Base-by-base conservation (phyloP, 164 flowering plant genomes). In the Vitis labrusca region DNA sequence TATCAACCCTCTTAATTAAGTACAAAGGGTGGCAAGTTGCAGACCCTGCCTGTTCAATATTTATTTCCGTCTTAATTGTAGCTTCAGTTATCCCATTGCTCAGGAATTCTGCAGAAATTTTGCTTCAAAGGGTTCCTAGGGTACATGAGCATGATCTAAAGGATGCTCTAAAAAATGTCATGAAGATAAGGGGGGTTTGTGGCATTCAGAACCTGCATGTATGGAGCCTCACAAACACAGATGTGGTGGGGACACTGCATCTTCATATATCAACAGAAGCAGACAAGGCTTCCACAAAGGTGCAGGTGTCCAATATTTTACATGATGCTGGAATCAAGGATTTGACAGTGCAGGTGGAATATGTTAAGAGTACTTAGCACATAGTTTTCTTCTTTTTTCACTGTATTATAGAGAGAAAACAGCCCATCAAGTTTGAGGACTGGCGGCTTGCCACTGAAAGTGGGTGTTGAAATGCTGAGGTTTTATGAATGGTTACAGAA, bases 41-140 rank as follows among this genome's bases (percentile, higher is more conserved):
- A 17, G 98, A 95, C 72, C 99, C 98, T n/a, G 91, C 91, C 32
- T 89, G 94, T 80, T 93, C 98, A 15, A 93, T 95, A 63, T 95
- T 95, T 71, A 91, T 95, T 69, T 95, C 99, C 5, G 83, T 86
- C 12, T 59, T 95, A 66, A 93, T 95, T 59, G 73, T 95, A 66
- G 74, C 92, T 55, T 95, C 97, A 59, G 99, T 95, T 13, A 83
- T 95, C 47, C 89, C 97, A 37, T 77, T 91, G 75, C 89, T 95
- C 48, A 84, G 91, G 60, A 95, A 95, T 77, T 93, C 97, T 10
- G 98, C 97, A 17, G 97, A 95, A 74, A 78, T 95, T 72, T 71
- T 95, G 82, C 91, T 95, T 66, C 98, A 93, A 77, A 88, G 98
- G 76, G 79, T 93, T 64, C 98, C 98, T 9, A 86, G 91, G 66